Evolutionary conservation across 2,329 filamentous ascomycete genomes (phyloP).

Genomic region (Grosmannia huntii): DNA sequence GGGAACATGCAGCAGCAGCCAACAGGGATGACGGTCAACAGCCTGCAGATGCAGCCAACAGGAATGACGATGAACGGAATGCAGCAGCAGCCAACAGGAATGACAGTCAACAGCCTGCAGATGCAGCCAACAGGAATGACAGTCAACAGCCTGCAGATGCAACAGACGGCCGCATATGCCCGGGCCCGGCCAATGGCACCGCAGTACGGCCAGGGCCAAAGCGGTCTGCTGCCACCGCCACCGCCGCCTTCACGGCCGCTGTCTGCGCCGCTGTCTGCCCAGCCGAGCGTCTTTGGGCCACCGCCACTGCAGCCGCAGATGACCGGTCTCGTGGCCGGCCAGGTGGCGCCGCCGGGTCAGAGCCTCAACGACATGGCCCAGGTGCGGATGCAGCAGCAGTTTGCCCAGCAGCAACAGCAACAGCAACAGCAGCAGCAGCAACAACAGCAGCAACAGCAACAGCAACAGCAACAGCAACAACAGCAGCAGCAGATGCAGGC

Average conservation of each 20-base stretch:
- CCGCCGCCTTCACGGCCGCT: constrained; percentile 60
- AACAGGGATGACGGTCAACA: constrained; percentile 20
- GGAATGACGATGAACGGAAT: constrained; percentile 18
- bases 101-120: constrained; percentile 9
- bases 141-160: constrained; percentile 9
- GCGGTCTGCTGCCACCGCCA: constrained; percentile 55
- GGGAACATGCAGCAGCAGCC: constrained; percentile 25
- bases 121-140: constrained; percentile 23
- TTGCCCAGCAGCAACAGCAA: too few relatives aligned
- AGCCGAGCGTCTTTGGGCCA: constrained; percentile 58
- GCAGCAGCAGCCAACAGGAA: constrained; percentile 20
- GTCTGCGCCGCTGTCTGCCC: constrained; percentile 75
- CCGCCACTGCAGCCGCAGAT: constrained; percentile 72
- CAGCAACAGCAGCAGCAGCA: constrained; percentile 36
- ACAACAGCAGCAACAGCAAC: constrained; percentile 26
- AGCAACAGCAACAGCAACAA: constrained; percentile 44
- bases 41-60: constrained; percentile 25
- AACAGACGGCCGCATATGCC: constrained; percentile 19
- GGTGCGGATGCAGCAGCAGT: constrained; percentile 44
- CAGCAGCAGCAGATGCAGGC: constrained; percentile 24
- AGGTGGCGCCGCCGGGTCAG: constrained; percentile 60
- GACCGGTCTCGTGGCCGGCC: constrained; percentile 51
- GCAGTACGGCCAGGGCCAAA: constrained; percentile 43
- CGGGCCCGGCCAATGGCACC: constrained; percentile 63
- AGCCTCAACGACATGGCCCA: constrained; percentile 63